Base-by-base conservation (phyloP, 305 asterid species). In the Solanum hybrid region DNA sequence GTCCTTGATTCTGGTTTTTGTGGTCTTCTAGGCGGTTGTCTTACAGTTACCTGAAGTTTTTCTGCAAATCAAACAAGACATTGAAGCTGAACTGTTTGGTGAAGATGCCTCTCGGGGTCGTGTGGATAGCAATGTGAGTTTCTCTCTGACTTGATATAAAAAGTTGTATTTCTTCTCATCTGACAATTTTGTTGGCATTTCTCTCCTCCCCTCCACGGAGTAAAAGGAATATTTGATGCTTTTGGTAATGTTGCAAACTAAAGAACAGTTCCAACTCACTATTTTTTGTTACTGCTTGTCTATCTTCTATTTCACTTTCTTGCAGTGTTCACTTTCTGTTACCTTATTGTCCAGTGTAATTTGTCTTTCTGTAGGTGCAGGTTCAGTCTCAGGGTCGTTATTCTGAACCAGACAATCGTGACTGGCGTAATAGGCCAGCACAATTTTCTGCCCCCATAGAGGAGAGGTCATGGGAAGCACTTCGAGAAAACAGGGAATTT, bases 331-430 rank as follows among this genome's bases (percentile, higher is more conserved):
- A 69, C 39, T 64, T 35, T 87, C 28, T 73, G 39, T 89, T 46
- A 8, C 91, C 75, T 36, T 26, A 6, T 28, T 57, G 33, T 69
- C 83, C 75, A 18, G 57, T 78, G 20, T 40, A 74, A 78, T 51
- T 81, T 16, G 67, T 69, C 86, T 28, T 40, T 89, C 79, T 89
- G 75, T 90, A 93, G 96, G 51, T 86, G 86, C 95, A 92, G 78
- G 89, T 75, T 92, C 98, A 92, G 92, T 80, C 95, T 80, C 98
- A 92, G 92, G 86, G 89, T 90, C 97, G 96, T 86, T 97, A 93
- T 81, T 86, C 98, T 91, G 98, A 98, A 93, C 95, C 90, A 18
- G 98, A 98, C 91, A 95, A 91, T 91, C 98, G 99, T 74, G 98
- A 98, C 87, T 98, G 99, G 99, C 98, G 96, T 86, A 94, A 92